phyloP scores from a whole-genome alignment of 2,329 filamentous ascomycete genomes.

The Claviceps pazoutovae region DNA sequence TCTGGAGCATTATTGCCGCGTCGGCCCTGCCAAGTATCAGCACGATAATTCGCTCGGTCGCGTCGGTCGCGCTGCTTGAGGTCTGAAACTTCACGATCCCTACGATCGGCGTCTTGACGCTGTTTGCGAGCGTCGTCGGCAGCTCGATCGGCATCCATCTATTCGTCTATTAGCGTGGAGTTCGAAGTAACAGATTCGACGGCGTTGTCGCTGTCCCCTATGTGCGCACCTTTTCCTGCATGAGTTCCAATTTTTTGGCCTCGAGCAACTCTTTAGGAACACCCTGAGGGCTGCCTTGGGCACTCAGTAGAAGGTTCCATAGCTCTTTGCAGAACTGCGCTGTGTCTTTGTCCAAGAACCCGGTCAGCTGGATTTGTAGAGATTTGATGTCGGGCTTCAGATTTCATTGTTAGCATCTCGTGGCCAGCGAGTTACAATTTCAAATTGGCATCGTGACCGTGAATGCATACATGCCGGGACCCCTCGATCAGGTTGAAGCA shows the following conservation, averaged over 20 bases:
- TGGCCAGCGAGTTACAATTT: background rate
- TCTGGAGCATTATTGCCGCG: conserved; percentile 37
- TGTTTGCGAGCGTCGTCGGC: conserved; percentile 60
- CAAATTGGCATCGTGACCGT: background rate
- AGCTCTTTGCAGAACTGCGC: conserved; percentile 81
- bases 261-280: conserved; percentile 91
- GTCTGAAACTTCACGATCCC: conserved; percentile 56
- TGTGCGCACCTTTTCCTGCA: conserved; percentile 71
- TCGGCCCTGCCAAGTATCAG: conserved; percentile 40
- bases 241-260: conserved; percentile 88
- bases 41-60: conserved; percentile 36
- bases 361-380: conserved; percentile 85
- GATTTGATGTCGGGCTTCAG: conserved; percentile 84
- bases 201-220: too few species aligned
- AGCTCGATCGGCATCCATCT: conserved; percentile 73
- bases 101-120: conserved; percentile 55
- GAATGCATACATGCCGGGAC: conserved; percentile 48
- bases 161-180: conserved; percentile 2
- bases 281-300: conserved; percentile 74
- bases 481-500: conserved; percentile 59
- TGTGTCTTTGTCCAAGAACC: conserved; percentile 89
- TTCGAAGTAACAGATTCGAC: background rate
- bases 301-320: conserved; percentile 84
- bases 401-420: conserved; percentile 23
- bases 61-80: conserved; percentile 52